Percentiles rank a stretch among this genome's conserved stretches.
Conservation (phyloP, 2,329 filamentous ascomycete genomes). For the Plectosphaerella sp. region DNA sequence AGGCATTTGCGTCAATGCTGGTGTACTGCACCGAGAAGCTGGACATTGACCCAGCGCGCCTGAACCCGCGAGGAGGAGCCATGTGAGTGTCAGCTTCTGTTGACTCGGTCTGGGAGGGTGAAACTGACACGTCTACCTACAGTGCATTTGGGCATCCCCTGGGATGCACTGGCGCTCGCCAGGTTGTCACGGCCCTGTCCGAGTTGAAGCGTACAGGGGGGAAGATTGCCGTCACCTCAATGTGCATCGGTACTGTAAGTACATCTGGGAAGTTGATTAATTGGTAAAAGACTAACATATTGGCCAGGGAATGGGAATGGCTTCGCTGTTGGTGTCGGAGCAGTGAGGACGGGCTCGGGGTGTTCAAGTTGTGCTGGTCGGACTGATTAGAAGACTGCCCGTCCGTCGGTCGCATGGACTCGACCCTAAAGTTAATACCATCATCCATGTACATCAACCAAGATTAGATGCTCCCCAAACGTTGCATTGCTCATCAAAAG, state of each 20-base stretch:
- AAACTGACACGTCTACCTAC: not conserved
- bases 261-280: too few species aligned
- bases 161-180: conserved; percentile 13
- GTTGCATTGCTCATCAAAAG: too few species aligned
- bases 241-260: conserved; percentile 5
- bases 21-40: conserved; percentile 1
- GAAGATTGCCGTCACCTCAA: conserved; percentile 4
- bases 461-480: too few species aligned
- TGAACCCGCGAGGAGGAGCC: conserved; percentile 8
- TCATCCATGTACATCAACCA: too few species aligned
- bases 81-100: conserved; percentile 5
- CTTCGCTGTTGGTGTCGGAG: conserved; percentile 7
- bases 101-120: not conserved
- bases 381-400: too few species aligned
- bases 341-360: not conserved
- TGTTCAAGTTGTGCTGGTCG: too few species aligned
- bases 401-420: too few species aligned
- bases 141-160: conserved; percentile 13
- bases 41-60: not conserved
- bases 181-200: conserved; percentile 8
- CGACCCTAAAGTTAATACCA: too few species aligned
- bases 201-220: conserved; percentile 3
- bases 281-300: not conserved
- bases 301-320: conserved; percentile 10
- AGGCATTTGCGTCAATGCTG: conserved; percentile 69